These are phyloP conservation scores for Sclerotinia nivalis DNA, from an alignment of 2,329 filamentous ascomycete genomes.

Conservation along the genomic window DNA sequence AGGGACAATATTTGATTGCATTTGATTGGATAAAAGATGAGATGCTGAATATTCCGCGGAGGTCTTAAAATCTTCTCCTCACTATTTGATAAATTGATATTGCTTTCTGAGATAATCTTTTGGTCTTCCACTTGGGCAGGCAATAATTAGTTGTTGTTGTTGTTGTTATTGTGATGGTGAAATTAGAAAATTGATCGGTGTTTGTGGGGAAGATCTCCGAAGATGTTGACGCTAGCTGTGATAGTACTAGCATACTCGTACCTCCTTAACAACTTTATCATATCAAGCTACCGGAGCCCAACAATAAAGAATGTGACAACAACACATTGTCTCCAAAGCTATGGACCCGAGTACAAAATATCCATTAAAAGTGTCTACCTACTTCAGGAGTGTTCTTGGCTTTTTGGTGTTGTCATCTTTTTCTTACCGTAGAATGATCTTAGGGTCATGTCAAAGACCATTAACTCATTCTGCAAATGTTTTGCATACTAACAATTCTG, in stretches of 20 bases:
- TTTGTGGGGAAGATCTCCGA: conserved; percentile 15
- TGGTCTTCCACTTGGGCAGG: not conserved
- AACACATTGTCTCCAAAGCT: not conserved
- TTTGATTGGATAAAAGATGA: not conserved
- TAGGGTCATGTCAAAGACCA: not conserved
- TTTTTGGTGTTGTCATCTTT: not conserved
- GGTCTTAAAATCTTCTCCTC: not conserved
- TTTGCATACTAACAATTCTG: not conserved
- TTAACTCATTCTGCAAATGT: not conserved
- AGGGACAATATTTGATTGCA: not conserved
- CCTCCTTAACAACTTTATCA: not conserved
- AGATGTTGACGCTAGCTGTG: not conserved
- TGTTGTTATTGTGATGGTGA: not conserved
- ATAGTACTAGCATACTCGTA: not conserved
- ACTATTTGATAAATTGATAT: not conserved
- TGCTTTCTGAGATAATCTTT: not conserved
- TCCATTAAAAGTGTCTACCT: not conserved
- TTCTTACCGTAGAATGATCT: not conserved
- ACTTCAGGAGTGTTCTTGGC: not conserved
- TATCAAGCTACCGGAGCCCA: not conserved
- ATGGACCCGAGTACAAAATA: not conserved
- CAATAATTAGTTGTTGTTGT: not conserved
- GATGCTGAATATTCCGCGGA: conserved; percentile 10
- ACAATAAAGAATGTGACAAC: not conserved
- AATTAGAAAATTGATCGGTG: not conserved